Conservation (phyloP, 306 rosid genomes). For the Cotoneaster glaucophyllus region DNA sequence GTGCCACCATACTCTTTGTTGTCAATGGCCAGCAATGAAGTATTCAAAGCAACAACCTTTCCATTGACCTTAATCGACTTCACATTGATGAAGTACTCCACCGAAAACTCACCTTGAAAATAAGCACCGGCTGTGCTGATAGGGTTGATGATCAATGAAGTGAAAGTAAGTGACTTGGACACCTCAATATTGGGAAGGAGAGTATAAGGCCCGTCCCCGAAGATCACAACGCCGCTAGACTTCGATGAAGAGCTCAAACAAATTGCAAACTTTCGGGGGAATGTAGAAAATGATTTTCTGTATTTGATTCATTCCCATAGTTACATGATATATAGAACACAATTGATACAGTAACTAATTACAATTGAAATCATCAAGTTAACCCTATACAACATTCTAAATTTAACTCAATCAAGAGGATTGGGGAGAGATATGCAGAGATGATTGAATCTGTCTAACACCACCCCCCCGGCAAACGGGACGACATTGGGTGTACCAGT, state of each 20-base stretch:
- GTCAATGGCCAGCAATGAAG: conserved; percentile 30
- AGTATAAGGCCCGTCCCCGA: conserved; percentile 32
- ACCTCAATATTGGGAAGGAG: conserved; percentile 17
- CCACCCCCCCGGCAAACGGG: too few relatives aligned
- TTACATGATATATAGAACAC: too few relatives aligned
- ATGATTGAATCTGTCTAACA: too few relatives aligned
- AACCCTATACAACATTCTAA: too few relatives aligned
- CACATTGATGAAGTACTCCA: conserved; percentile 47
- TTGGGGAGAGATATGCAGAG: too few relatives aligned
- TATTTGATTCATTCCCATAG: too few relatives aligned
- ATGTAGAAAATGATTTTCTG: background rate
- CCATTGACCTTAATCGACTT: conserved; percentile 29
- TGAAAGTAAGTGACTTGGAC: conserved; percentile 18
- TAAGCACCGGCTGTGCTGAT: conserved; percentile 9
- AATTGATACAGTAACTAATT: too few relatives aligned
- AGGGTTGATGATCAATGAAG: background rate
- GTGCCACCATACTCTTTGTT: conserved; percentile 48
- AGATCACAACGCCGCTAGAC: conserved; percentile 26
- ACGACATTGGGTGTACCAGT: too few relatives aligned
- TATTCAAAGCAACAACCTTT: conserved; percentile 22
- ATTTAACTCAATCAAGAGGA: too few relatives aligned
- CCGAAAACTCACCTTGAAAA: conserved; percentile 30
- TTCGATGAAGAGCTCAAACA: conserved; percentile 34
- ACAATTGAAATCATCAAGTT: too few relatives aligned
- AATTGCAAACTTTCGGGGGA: conserved; percentile 35